A percentile compares a stretch with the other conserved stretches of the same genome.
phyloP scores from a whole-genome alignment of 305 asterid species.

The Solanum hybrid region DNA sequence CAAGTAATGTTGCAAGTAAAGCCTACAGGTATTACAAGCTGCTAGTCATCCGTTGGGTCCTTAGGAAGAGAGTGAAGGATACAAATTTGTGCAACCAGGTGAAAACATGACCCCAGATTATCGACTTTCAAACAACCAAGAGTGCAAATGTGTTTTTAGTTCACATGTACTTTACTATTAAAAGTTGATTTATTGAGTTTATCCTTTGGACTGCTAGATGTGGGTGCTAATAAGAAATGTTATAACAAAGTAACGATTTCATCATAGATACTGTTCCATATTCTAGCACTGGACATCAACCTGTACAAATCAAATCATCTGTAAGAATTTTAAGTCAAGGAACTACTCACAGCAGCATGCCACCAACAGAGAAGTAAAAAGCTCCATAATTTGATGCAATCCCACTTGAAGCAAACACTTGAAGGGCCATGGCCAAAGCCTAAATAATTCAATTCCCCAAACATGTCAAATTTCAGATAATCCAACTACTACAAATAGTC shows the following conservation, averaged over 20 bases:
- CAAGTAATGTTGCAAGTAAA: not conserved
- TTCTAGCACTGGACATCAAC: not conserved
- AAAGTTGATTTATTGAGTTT: not conserved
- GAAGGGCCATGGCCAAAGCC: constrained; percentile 72
- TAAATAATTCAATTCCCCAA: constrained; percentile 15
- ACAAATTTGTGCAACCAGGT: not conserved
- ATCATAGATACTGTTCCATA: not conserved
- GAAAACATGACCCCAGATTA: not conserved
- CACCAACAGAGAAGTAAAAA: constrained; percentile 52
- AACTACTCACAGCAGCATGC: constrained; percentile 76
- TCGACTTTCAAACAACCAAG: not conserved
- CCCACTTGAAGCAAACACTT: constrained; percentile 59
- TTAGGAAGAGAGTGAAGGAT: not conserved
- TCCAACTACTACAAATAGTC: not conserved
- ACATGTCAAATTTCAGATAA: not conserved
- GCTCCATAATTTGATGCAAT: constrained; percentile 31
- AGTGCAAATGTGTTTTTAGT: not conserved
- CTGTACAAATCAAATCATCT: not conserved
- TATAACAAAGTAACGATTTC: not conserved
- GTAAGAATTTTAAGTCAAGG: constrained; percentile 3
- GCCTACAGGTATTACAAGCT: not conserved
- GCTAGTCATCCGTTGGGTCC: not conserved
- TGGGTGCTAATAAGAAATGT: not conserved
- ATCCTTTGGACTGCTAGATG: not conserved
- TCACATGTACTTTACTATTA: not conserved